These are phyloP conservation scores for Xerocomus nothofagi DNA, from an alignment of 1,284 basidiomycete species.

Conservation along the genomic window DNA sequence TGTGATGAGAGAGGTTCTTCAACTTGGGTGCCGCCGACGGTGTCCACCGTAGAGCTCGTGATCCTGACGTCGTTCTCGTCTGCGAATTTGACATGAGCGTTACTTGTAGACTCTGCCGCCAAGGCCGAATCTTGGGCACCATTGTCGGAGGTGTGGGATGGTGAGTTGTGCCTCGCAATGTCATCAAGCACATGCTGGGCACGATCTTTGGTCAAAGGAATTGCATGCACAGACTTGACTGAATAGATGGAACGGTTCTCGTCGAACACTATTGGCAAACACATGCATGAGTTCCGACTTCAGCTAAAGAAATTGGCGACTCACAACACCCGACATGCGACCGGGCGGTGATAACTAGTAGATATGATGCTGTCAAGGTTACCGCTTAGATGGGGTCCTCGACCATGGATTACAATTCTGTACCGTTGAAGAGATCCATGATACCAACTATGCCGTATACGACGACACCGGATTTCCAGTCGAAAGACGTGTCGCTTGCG, in stretches of 20 bases:
- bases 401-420: background rate
- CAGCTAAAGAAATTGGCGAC: conserved; percentile 31
- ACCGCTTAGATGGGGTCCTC: conserved; percentile 16
- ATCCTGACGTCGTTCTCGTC: conserved; percentile 43
- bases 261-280: conserved; percentile 55
- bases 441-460: conserved; percentile 74
- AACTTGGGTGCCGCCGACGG: conserved; percentile 12
- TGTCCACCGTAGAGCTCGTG: conserved; percentile 36
- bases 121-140: conserved; percentile 27
- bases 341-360: conserved; percentile 65
- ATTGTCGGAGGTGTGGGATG: conserved; percentile 43
- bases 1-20: conserved; percentile 37
- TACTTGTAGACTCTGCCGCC: conserved; percentile 16
- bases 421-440: conserved; percentile 68
- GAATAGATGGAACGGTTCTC: conserved; percentile 57
- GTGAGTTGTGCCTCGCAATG: conserved; percentile 51
- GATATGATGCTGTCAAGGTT: conserved; percentile 56
- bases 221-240: conserved; percentile 63
- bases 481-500: conserved; percentile 33
- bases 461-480: conserved; percentile 57
- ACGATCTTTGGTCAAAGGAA: conserved; percentile 62
- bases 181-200: conserved; percentile 53
- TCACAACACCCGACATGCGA: conserved; percentile 61
- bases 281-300: conserved; percentile 8
- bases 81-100: conserved; percentile 51